Conservation (phyloP, 2,329 filamentous ascomycete species). For the Thelonectria rubi region DNA sequence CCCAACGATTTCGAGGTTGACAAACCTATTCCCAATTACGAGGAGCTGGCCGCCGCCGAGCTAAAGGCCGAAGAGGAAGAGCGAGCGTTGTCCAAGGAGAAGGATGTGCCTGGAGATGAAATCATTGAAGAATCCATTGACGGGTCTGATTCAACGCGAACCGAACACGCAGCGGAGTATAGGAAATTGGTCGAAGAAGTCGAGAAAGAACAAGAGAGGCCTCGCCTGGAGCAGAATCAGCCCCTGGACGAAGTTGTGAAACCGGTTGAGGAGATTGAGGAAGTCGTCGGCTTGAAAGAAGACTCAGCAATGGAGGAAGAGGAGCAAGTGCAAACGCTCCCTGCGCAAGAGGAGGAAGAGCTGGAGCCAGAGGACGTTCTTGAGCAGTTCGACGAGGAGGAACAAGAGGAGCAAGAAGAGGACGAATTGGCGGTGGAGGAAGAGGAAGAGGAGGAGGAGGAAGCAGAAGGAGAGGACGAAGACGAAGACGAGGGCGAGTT, state of each 20-base stretch:
- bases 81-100: neutral
- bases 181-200: neutral
- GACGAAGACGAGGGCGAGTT: constrained; percentile 49
- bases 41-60: constrained; percentile 15
- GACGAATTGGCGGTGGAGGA: constrained; percentile 48
- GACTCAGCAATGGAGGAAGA: constrained; percentile 12
- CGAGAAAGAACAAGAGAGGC: neutral
- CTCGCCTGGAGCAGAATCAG: constrained; percentile 42
- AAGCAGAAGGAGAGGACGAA: constrained; percentile 42
- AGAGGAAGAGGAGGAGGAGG: constrained; percentile 32
- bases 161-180: constrained; percentile 36
- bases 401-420: constrained; percentile 30
- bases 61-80: constrained; percentile 19
- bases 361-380: neutral
- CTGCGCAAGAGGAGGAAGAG: constrained; percentile 26
- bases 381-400: neutral
- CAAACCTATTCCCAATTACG: constrained; percentile 11
- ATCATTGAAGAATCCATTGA: neutral
- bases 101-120: neutral
- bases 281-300: constrained; percentile 28
- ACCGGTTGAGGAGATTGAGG: neutral
- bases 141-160: constrained; percentile 30
- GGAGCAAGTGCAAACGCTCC: constrained; percentile 26
- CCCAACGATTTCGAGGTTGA: constrained; percentile 21
- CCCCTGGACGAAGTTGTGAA: constrained; percentile 4